Conservation (phyloP, 2,329 filamentous ascomycete genomes). For the Fonsecaea nubica region DNA sequence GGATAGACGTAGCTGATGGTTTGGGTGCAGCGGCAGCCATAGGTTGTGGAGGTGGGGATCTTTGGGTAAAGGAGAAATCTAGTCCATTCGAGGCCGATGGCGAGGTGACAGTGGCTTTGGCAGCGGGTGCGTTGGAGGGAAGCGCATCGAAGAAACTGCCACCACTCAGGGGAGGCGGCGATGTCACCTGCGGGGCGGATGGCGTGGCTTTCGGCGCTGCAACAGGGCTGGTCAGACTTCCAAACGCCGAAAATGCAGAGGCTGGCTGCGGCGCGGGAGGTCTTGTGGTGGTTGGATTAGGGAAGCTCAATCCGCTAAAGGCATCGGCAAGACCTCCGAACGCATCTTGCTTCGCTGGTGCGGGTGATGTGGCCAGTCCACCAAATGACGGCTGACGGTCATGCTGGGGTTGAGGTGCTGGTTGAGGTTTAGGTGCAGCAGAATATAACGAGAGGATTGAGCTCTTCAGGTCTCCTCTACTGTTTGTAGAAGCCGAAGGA, state of each 20-base stretch:
- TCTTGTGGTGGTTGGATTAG: slow-evolving; percentile 55
- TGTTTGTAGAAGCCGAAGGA: slow-evolving; percentile 65
- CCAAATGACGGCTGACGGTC: slow-evolving; percentile 70
- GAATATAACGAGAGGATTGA: slow-evolving; percentile 96
- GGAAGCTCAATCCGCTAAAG: slow-evolving; percentile 74
- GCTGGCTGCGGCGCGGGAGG: slow-evolving; percentile 43
- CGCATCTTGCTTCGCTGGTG: slow-evolving; percentile 57
- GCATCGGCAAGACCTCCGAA: slow-evolving; percentile 79
- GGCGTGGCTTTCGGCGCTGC: slow-evolving; percentile 47
- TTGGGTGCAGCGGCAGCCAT: slow-evolving; percentile 53
- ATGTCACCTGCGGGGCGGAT: slow-evolving; percentile 56
- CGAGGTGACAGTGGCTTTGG: slow-evolving; percentile 53
- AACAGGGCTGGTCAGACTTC: slow-evolving; percentile 55
- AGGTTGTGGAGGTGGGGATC: slow-evolving; percentile 53
- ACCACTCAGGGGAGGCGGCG: slow-evolving; percentile 64
- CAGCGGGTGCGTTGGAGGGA: slow-evolving; percentile 60
- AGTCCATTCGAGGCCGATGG: slow-evolving; percentile 63
- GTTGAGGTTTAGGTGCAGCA: slow-evolving; percentile 77
- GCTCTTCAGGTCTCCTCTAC: slow-evolving; percentile 92
- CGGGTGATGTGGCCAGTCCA: slow-evolving; percentile 65
- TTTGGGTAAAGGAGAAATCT: slow-evolving; percentile 71
- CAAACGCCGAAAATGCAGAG: slow-evolving; percentile 69
- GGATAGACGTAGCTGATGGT: slow-evolving; percentile 54
- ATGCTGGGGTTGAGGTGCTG: slow-evolving; percentile 60
- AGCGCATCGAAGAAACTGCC: slow-evolving; percentile 84